Base-by-base conservation (phyloP, 164 flowering plant genomes). In the Vitis cinerea region DNA sequence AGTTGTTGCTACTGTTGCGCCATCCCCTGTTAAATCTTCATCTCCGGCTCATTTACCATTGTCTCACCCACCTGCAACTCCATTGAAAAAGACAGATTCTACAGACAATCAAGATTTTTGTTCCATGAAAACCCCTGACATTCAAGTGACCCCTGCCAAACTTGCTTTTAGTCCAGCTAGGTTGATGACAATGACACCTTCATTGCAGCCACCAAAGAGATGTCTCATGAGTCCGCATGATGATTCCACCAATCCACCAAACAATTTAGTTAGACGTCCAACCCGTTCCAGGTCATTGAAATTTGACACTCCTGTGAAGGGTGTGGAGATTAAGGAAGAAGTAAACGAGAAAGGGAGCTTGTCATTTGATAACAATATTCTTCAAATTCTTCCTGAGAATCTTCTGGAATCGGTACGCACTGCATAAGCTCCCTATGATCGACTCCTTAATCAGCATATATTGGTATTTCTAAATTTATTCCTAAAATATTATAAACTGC, bases 361-460 rank as follows among this genome's bases (percentile, higher is more conserved):
- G 8, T 72, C 83, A 10, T 50, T 62, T 51, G 83, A 76, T 68
- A 63, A 61, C 62, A 88, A 88, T 69, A 64, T 80, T 56, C 50
- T 80, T 19, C 87, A 83, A 50, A 75, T 88, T 62, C 92, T 95
- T 56, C 83, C 91, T 0, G 76, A 81, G 64, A 57, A 69, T 30
- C 89, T 92, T 71, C n/a, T 91, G 60, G 81, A 84, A 70, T 88
- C 93, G 80, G 99, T 94, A 88, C 80, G 78, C 68, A 15, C 61
- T 12, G 44, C 37, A 23, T 23, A 10, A 62, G 23, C 14, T 61
- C 44, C 44, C 44, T 37, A 37, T 37, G 27, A 37, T 37, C 4
- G 44, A 37, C 44, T 37, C 44, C 44, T 37, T 37, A 37, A 23
- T 23, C 44, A 37, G 7, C 4, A 6, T 37, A 6, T 37, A 37